phyloP scores from a whole-genome alignment of 2,329 filamentous ascomycete genomes.

The Calonectria crousiana region DNA sequence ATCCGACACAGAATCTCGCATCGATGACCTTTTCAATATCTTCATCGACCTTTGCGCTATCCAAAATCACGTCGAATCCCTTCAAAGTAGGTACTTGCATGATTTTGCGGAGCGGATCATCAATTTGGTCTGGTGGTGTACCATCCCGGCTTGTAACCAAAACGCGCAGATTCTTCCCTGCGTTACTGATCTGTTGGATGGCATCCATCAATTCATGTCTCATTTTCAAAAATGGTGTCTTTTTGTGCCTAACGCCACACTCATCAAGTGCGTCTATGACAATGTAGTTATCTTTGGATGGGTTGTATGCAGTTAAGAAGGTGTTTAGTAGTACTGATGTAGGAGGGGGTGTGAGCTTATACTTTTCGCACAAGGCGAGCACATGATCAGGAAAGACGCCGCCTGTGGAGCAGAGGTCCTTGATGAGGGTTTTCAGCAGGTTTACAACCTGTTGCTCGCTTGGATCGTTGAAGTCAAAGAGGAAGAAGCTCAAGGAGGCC shows the following conservation, averaged over 20 bases:
- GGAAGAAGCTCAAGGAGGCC: neutral
- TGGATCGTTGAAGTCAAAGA: neutral
- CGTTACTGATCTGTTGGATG: neutral
- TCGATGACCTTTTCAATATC: neutral
- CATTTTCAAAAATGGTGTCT: neutral
- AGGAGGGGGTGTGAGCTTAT: neutral
- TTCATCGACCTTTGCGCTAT: neutral
- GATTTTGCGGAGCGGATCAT: neutral
- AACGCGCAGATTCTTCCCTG: neutral
- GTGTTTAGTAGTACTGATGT: neutral
- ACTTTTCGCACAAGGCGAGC: neutral
- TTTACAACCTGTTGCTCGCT: neutral
- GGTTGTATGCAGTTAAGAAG: neutral
- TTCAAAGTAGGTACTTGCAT: neutral
- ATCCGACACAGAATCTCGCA: neutral
- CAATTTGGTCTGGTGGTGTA: neutral
- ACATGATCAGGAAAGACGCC: neutral
- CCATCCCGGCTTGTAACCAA: neutral
- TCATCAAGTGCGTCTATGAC: neutral
- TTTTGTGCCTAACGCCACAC: neutral
- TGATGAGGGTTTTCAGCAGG: neutral
- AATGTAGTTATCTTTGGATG: neutral
- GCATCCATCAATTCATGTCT: neutral
- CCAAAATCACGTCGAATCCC: neutral
- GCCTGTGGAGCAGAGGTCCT: neutral